Base-by-base conservation (phyloP, 2,329 filamentous ascomycete genomes). In the Sphaerostilbella broomeana region DNA sequence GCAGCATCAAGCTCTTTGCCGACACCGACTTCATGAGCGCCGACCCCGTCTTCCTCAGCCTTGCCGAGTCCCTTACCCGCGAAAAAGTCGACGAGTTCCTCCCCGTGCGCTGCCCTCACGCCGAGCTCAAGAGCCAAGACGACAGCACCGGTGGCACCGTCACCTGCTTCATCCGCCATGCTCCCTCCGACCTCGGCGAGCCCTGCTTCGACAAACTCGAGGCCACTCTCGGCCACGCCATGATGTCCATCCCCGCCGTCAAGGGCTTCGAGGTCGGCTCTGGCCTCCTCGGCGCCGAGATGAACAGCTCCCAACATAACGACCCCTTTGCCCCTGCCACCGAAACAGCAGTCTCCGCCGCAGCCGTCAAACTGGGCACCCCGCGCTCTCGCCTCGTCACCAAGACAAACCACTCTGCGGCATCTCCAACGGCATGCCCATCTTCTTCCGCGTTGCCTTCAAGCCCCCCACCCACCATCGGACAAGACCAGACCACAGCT, bases 201-300 rank as follows among this genome's bases (percentile, higher is more conserved):
- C 92, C 90, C 1, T 86, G 79, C 63, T 97, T 97, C 63, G 86
- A 94, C 65, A 97, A 97, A 70, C 74, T 97, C 34, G 90, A 97
- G 69, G 92, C 92, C 8, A 78, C 77, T 60, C 79, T 98, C 35
- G 90, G 79, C 16, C 90, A 97, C 57, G 92, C 86, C 37, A 97
- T 98, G 86, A 76, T 97, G 47, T 87, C 80, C 60, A 95, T 97
- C 54, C 92, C 92, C 6, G 88, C 90, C 5, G 90, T 86, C 27
- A 98, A 97, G 68, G 90, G 84, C 39, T 97, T 97, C 59, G 89
- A 97, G 60, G 82, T 97, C 49, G 90, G 92, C 38, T 94, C 86
- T 38, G 90, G 92, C 9, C 97, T 97, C 61, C 80, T 74, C 35
- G 90, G 90, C 42, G 84, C 84, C 54, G 84, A 89, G 59, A 74